Conservation (phyloP, 2,329 filamentous ascomycete species). For the Stemphylium vesicarium region DNA sequence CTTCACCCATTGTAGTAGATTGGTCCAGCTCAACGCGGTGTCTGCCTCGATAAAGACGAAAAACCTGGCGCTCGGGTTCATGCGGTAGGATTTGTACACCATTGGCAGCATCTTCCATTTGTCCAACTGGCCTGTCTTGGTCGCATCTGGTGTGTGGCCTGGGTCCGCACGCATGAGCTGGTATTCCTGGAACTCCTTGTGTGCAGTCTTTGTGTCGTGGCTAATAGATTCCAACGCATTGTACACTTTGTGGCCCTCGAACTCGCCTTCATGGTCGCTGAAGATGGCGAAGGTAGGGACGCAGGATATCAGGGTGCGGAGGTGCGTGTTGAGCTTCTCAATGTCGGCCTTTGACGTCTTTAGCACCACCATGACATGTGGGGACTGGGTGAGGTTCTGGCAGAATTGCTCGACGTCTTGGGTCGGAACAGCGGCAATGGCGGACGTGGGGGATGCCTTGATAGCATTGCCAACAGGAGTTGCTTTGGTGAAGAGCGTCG, state of each 20-base stretch:
- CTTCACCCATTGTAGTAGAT: conserved; percentile 49
- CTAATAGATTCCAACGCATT: conserved; percentile 57
- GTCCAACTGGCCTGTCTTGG: conserved; percentile 59
- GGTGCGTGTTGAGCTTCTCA: conserved; percentile 62
- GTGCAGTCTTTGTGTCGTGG: conserved; percentile 37
- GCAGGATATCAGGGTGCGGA: conserved; percentile 62
- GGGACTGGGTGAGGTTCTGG: conserved; percentile 41
- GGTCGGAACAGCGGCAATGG: conserved; percentile 1
- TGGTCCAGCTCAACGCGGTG: conserved; percentile 46
- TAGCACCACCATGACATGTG: conserved; percentile 63
- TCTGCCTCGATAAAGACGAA: conserved; percentile 47
- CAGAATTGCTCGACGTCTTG: conserved; percentile 24
- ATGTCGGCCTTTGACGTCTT: conserved; percentile 66
- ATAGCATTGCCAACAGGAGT: background rate
- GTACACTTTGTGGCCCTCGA: conserved; percentile 58
- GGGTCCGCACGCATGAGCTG: conserved; percentile 55
- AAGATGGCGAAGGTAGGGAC: conserved; percentile 63
- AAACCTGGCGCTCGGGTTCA: conserved; percentile 37
- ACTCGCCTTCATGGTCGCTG: conserved; percentile 62
- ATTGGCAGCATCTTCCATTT: conserved; percentile 66
- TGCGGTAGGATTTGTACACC: conserved; percentile 56
- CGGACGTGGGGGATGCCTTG: background rate
- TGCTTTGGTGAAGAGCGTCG: conserved; percentile 17
- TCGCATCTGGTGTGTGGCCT: conserved; percentile 48
- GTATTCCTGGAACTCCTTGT: conserved; percentile 61